Evolutionary conservation across 2,329 filamentous ascomycete genomes (phyloP).

Genomic region (Exophiala oligosperma): DNA sequence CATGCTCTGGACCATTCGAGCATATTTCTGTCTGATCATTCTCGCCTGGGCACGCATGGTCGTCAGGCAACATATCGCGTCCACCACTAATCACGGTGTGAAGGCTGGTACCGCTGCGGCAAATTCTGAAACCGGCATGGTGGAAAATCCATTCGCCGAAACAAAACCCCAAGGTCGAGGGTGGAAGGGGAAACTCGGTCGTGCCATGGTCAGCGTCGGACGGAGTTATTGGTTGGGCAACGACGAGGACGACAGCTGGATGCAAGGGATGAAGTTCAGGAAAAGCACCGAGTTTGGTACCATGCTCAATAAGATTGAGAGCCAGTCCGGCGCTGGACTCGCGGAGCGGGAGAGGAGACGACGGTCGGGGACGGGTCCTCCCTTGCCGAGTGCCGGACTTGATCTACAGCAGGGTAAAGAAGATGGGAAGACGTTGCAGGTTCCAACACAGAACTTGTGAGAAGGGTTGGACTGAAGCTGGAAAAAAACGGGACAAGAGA

Average conservation of each 20-base stretch:
- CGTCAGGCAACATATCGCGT: conserved; percentile 66
- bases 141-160: conserved; percentile 68
- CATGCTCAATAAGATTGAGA: conserved; percentile 43
- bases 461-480: background rate
- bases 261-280: conserved; percentile 55
- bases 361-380: conserved; percentile 61
- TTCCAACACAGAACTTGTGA: conserved; percentile 20
- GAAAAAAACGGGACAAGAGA: no score
- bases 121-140: conserved; percentile 47
- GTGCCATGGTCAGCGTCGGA: conserved; percentile 72
- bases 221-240: conserved; percentile 77
- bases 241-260: conserved; percentile 45
- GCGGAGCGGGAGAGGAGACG: conserved; percentile 60
- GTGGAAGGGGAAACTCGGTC: conserved; percentile 76
- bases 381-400: conserved; percentile 26
- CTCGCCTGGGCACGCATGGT: conserved; percentile 79
- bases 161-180: conserved; percentile 74
- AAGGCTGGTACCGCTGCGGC: conserved; percentile 47
- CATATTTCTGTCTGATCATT: conserved; percentile 83
- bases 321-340: conserved; percentile 35
- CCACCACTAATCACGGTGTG: conserved; percentile 37
- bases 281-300: conserved; percentile 45
- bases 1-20: conserved; percentile 69
- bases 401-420: conserved; percentile 12
- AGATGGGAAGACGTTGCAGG: conserved; percentile 23